Base-by-base conservation (phyloP, 129 eudicot species). In the Kitagawia praeruptora region DNA sequence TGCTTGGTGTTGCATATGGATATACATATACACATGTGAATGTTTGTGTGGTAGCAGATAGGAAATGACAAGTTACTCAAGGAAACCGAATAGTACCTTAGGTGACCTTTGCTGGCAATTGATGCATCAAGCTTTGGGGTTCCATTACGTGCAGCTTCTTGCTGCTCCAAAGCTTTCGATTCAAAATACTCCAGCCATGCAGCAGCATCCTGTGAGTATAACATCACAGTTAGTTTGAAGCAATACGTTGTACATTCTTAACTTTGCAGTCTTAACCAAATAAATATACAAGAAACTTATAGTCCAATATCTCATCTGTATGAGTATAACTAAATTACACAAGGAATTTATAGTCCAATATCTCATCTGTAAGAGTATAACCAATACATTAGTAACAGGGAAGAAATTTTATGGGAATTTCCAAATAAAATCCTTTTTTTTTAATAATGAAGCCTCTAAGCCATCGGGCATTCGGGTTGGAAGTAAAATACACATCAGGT, bases 181-280 rank as follows among this genome's bases (percentile, higher is more conserved):
- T 96, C 99, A 83, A 96, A 96, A 87, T 96, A 96, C 85, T 96
- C 99, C 49, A 96, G 98, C 98, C 99, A 96, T 70, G 99, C 99
- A 85, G 99, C 98, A 84, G 99, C 99, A 85, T 96, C 99, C 99
- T 96, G 91, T 77, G 80, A 41, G 66, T 44, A 58, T 38, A 78
- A 31, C 54, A 40, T 15, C 45, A 77, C 14, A 77, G 27, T 23
- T 76, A 23, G 25, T 6, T 11, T 46, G 47, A 23, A 40, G 54
- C 53, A 42, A n/a, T 46, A 41, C 31, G 42, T 75, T 75, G 79
- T 42, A 38, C 15, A 73, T 53, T 81, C 21, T 42, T 23, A 73
- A 23, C 31, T 58, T 58, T 23, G 14, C 67, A 56, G 14, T 73
- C 39, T 66, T 28, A 4, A 31, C 40, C 72, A 1, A 28, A 66